Evolutionary conservation across 768 basidiomycete genomes (phyloP).

Genomic region (Mycena chlorophos): DNA sequence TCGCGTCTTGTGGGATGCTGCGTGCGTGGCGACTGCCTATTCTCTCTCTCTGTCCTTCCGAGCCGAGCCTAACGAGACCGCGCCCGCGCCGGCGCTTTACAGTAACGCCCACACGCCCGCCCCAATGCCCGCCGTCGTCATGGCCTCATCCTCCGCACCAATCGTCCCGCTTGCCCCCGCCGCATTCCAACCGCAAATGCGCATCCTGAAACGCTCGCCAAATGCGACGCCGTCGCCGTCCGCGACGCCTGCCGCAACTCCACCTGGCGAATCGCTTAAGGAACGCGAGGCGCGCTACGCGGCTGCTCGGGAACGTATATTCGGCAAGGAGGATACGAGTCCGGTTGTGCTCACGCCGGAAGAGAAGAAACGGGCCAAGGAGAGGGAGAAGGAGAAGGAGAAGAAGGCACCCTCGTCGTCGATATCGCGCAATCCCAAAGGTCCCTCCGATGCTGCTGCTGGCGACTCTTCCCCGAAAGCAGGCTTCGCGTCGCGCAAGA

Average conservation of each 20-base stretch:
- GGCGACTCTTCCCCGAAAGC: background rate
- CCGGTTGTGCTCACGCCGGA: no score
- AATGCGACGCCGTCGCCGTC: slow-evolving; percentile 30
- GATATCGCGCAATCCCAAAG: background rate
- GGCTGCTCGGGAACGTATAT: slow-evolving; percentile 73
- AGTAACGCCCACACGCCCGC: slow-evolving; percentile 56
- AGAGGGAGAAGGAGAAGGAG: no score
- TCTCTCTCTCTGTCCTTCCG: slow-evolving; percentile 9
- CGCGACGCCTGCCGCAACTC: slow-evolving; percentile 23
- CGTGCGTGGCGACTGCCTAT: slow-evolving; percentile 47
- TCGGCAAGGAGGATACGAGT: slow-evolving; percentile 41
- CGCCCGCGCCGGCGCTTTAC: no score
- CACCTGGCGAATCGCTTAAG: slow-evolving; percentile 43
- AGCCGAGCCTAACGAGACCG: slow-evolving; percentile 28
- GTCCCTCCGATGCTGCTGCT: background rate
- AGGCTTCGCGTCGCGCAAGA: background rate
- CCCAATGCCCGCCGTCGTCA: slow-evolving; percentile 67
- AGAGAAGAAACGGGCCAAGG: background rate
- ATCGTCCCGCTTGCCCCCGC: slow-evolving; percentile 43
- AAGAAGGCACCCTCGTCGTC: no score
- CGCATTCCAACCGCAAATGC: slow-evolving; percentile 62
- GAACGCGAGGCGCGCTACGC: slow-evolving; percentile 75
- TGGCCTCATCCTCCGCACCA: slow-evolving; percentile 33
- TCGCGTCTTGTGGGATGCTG: slow-evolving; percentile 65
- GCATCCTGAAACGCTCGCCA: slow-evolving; percentile 72